Evolutionary conservation across 345 rosid species (phyloP), one percentile per base, ranked within the genome.

Genomic region (Ceriops tagal): DNA sequence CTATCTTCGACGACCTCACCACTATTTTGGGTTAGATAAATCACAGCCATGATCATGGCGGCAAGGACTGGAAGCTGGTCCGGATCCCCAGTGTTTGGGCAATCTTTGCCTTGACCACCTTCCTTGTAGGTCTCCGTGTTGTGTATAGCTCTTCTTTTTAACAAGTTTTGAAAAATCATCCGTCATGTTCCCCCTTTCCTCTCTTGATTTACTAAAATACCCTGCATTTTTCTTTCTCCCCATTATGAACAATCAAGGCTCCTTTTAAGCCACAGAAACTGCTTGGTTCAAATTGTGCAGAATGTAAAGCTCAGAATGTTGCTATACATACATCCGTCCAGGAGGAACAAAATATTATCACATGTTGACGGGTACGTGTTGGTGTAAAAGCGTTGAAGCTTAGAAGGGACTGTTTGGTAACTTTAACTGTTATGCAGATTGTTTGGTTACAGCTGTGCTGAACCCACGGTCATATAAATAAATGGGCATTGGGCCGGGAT

Each of bases 21-120:
- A 27, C 67, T 67, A 53, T 69, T 84, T 43, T 76, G 83, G 47
- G 79, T 74, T 3, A 86, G 66, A 72, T 81, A 93, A 60, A 89
- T 71, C 53, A 80, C 71, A 43, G 84, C 77, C 11, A 89, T 52
- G 71, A 91, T 55, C 1, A 83, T 68, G 67, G 75, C 75, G 53
- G 88, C 75, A 53, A 93, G 77, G 87, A 82, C 49, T 88, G 87
- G 73, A 89, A 87, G 76, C 85, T 81, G 71, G 80, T 75, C 53
- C 86, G 82, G 61, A 88, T 66, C 3, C 83, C 89, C 73, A 64
- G 56, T 75, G 34, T 68, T 78, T 87, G 46, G 67, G 86, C 75
- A 30, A 77, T 78, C 76, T 80, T 87, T 34, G 78, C 87, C 59
- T 22, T 32, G 19, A 15, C 32, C 27, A 21, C 31, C 21, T 53